A percentile compares a stretch with the other conserved stretches of the same genome.
Conservation (phyloP, 306 rosid genomes). For the Vigna angularis region DNA sequence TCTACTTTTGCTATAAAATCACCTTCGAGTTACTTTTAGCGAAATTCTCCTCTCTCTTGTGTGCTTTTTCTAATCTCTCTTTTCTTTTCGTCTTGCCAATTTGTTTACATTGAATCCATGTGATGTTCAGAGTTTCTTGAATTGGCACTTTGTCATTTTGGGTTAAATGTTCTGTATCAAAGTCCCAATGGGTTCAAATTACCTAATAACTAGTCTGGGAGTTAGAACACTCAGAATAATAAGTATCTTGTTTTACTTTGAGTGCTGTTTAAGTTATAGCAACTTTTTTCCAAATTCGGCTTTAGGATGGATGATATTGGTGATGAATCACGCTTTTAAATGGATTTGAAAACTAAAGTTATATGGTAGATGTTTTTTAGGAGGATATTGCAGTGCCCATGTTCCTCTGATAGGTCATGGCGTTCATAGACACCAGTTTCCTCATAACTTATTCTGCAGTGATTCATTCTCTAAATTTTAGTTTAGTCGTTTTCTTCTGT, state of each 20-base stretch:
- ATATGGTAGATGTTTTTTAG: background rate
- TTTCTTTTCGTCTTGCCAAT: background rate
- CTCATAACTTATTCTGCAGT: background rate
- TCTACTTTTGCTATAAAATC: slow-evolving; percentile 1
- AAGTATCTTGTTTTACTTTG: background rate
- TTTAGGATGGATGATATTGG: background rate
- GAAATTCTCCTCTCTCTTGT: background rate
- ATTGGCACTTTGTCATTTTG: background rate
- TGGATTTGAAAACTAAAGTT: background rate
- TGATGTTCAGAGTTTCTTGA: background rate
- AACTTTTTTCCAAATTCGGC: background rate
- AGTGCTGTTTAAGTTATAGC: background rate
- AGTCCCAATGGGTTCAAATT: background rate
- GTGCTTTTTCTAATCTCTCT: background rate
- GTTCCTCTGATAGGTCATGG: background rate
- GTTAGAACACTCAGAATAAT: background rate
- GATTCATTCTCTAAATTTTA: background rate
- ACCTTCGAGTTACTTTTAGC: background rate
- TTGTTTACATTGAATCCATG: background rate
- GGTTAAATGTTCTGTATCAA: background rate
- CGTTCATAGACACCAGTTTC: background rate
- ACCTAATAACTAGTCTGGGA: background rate
- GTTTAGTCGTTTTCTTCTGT: slow-evolving; percentile 3
- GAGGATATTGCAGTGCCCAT: background rate
- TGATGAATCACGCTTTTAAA: background rate